Conservation (phyloP, 2,329 filamentous ascomycete species). For the Nannizzia gypsea region DNA sequence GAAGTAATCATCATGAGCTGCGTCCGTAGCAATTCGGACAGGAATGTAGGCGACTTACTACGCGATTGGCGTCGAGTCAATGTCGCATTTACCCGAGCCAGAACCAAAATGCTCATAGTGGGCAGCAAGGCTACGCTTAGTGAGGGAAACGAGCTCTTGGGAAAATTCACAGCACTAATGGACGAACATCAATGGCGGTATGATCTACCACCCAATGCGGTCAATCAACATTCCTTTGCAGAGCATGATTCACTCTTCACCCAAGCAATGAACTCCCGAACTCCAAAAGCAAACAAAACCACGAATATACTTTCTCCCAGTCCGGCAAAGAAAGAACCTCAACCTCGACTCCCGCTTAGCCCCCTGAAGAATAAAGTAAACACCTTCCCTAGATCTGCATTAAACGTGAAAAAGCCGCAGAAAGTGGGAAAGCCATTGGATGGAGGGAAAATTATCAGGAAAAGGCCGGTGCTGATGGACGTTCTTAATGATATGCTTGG, state of each 20-base stretch:
- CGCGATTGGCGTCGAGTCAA: conserved; percentile 91
- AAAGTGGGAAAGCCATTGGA: conserved; percentile 45
- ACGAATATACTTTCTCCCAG: conserved; percentile 17
- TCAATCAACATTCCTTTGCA: conserved; percentile 58
- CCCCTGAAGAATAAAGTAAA: conserved; percentile 21
- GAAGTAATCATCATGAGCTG: conserved; percentile 79
- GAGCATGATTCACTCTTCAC: conserved; percentile 19
- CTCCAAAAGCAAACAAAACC: background rate
- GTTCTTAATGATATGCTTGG: conserved; percentile 56
- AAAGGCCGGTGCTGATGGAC: conserved; percentile 59
- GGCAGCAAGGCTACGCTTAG: conserved; percentile 70
- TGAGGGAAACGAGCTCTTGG: conserved; percentile 59
- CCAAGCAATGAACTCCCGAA: background rate
- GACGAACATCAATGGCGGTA: conserved; percentile 68
- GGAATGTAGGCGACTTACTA: conserved; percentile 77
- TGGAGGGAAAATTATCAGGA: conserved; percentile 47
- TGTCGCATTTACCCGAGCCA: conserved; percentile 85
- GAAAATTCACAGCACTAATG: conserved; percentile 64
- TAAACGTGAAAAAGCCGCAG: conserved; percentile 41
- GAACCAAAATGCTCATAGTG: conserved; percentile 80
- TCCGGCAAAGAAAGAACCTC: conserved; percentile 23
- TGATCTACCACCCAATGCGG: conserved; percentile 53
- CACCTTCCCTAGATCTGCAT: conserved; percentile 10
- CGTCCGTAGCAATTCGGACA: conserved; percentile 72
- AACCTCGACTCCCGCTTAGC: conserved; percentile 21